Evolutionary conservation across 495 filamentous ascomycete genomes (phyloP), one percentile per base, ranked within the genome.

Genomic region (Trichoderma parareesei): DNA sequence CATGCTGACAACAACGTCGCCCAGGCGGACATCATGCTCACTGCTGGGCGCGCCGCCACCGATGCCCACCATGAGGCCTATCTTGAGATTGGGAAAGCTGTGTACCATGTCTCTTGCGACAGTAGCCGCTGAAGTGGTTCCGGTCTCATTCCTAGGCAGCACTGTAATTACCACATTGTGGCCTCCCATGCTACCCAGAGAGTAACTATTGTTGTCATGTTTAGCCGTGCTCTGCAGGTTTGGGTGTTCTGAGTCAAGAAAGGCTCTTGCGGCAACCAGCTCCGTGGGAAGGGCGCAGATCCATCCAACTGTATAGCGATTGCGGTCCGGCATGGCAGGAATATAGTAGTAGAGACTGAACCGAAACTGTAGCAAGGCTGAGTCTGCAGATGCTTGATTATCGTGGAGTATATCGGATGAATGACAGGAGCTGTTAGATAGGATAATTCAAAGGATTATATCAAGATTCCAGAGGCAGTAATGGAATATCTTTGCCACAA

Each of bases 201-300:
- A 64, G n/a, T 80, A 81, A 60, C 67, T 69, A 59, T 76, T 79
- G 42, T 64, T 81, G 64, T 66, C 66, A 40, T 59, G 42, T 42
- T 60, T 37, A n/a, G n/a, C n/a, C n/a, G n/a, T n/a, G n/a, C n/a
- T n/a, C n/a, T n/a, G n/a, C n/a, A n/a, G n/a, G n/a, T n/a, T n/a
- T n/a, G n/a, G n/a, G n/a, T n/a, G n/a, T 11, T 73, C 65, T 65
- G 78, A 74, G 65, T 87, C 82, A 2, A 86, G 74, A 68, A 81
- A 76, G 20, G 69, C 71, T 35, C 42, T 55, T 1, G 77, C 81
- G 0, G 81, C 82, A 16, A 76, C 71, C 7, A 68, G 62, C 67
- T 85, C 82, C n/a, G 68, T 66, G 9, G 69, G 61, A 5, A 84
- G 68, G 3, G 80, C 76, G 67, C 76, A 81, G 38, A 85, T 77